Evolutionary conservation across 352 stramenopile genomes (phyloP), one percentile per base, ranked within the genome.

Genomic region (Phytopythium cucurbitacearum): DNA sequence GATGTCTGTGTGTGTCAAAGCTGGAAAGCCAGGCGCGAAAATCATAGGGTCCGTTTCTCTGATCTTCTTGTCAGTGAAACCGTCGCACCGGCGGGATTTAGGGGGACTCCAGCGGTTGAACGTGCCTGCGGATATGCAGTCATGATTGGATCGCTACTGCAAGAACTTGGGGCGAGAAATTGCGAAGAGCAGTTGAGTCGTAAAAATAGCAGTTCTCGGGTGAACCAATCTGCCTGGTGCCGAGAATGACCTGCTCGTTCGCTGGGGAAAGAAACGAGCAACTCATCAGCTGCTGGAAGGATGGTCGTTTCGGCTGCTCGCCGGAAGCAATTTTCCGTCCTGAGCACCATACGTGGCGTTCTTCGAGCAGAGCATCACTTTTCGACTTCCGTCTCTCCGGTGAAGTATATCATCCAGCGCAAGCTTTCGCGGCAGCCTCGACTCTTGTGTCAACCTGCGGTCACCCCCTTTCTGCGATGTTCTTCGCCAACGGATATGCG

Each of bases 401-500:
- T 44, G 35, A 21, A 38, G 21, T 42, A 28, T 53, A 59, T 64
- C 56, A 53, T 32, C 51, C 59, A 57, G 48, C 51, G 59, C 51
- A 75, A 72, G 55, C 56, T 57, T 67, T n/a, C 12, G 52, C 47
- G 49, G 44, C 55, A 40, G 6, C 21, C 35, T 40, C 54, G 33
- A 35, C 33, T 16, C 45, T 34, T 32, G 51, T 21, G 48, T 53
- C 57, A 37, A 65, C 56, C 55, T 61, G 47, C 71, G 57, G 57
- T 50, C 56, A 40, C 33, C 16, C 16, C 35, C 56, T 56, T 57
- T 50, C 62, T 52, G 12, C 34, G 48, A 88, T 91, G 76, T 91
- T 91, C 54, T 91, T 88, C 53, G 71, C 77, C 16, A 85, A 72
- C 55, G 72, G 73, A 41, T 91, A 76, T 60, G 61, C 84, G 59